These are phyloP conservation scores for Erodium trifolium DNA, from an alignment of 441 rosid species.

Conservation along the genomic window DNA sequence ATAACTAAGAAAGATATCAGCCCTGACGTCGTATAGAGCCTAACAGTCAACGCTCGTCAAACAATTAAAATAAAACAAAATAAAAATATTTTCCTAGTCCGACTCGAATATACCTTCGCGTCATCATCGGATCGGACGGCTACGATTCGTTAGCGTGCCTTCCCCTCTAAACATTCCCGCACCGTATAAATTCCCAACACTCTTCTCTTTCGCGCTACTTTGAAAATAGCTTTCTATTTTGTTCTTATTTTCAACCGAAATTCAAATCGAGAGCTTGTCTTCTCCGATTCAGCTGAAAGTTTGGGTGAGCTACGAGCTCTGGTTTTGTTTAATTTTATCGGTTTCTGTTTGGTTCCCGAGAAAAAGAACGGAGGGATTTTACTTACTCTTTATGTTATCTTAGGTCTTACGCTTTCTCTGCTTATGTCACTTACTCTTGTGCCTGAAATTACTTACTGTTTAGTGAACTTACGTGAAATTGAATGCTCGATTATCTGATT, in stretches of 20 bases:
- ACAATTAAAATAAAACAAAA: neutral
- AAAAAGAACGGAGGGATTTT: constrained; percentile 5
- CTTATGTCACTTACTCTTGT: neutral
- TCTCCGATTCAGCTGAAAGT: neutral
- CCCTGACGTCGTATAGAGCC: neutral
- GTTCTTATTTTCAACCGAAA: neutral
- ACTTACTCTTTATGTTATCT: neutral
- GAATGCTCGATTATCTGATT: neutral
- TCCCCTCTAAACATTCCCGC: neutral
- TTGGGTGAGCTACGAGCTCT: neutral
- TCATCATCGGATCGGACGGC: neutral
- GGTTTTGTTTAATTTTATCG: neutral
- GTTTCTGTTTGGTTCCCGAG: constrained; percentile 18
- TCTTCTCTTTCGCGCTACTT: neutral
- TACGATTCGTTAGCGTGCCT: constrained; percentile 2
- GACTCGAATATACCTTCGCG: neutral
- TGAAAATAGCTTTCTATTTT: neutral
- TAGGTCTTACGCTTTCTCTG: constrained; percentile 5
- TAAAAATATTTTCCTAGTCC: neutral
- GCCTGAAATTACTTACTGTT: neutral
- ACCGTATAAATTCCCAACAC: neutral
- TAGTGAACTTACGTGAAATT: neutral
- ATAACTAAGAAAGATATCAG: too few species aligned
- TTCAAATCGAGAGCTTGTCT: neutral
- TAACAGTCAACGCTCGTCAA: constrained; percentile 5